These are phyloP conservation scores for Blepharisma undulans DNA, from an alignment of 169 alveolate species.

Conservation along the genomic window DNA sequence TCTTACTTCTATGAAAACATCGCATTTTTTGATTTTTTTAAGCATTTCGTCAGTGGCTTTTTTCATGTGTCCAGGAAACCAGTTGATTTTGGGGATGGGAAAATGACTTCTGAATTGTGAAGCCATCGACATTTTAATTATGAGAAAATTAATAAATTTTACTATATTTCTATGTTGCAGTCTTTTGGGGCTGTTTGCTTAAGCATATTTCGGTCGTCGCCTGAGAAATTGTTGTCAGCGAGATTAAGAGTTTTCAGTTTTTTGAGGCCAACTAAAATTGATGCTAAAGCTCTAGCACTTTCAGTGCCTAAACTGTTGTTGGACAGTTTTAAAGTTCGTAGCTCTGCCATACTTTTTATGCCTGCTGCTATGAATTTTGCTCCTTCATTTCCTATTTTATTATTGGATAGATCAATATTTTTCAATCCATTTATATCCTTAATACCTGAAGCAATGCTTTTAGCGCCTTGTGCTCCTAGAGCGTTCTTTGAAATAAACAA, in stretches of 20 bases:
- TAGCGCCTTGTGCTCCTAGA: background rate
- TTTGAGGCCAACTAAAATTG: slow-evolving; percentile 5
- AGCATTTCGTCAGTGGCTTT: slow-evolving; percentile 62
- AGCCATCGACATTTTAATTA: background rate
- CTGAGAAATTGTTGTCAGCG: background rate
- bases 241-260: background rate
- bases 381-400: slow-evolving; percentile 22
- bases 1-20: slow-evolving; percentile 75
- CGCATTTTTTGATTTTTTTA: slow-evolving; percentile 51
- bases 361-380: background rate
- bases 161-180: slow-evolving; percentile 1
- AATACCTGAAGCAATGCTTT: background rate
- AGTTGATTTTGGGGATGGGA: slow-evolving; percentile 49
- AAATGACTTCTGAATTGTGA: background rate
- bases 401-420: background rate
- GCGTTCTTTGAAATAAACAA: background rate
- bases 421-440: slow-evolving; percentile 16
- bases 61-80: slow-evolving; percentile 86
- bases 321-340: background rate
- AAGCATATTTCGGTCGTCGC: background rate
- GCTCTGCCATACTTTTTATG: background rate
- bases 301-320: slow-evolving; percentile 16
- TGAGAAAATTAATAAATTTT: no score
- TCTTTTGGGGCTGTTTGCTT: background rate
- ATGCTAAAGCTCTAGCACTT: background rate